Conservation (phyloP, 805 yeast genomes). For the Hanseniaspora vineae region DNA sequence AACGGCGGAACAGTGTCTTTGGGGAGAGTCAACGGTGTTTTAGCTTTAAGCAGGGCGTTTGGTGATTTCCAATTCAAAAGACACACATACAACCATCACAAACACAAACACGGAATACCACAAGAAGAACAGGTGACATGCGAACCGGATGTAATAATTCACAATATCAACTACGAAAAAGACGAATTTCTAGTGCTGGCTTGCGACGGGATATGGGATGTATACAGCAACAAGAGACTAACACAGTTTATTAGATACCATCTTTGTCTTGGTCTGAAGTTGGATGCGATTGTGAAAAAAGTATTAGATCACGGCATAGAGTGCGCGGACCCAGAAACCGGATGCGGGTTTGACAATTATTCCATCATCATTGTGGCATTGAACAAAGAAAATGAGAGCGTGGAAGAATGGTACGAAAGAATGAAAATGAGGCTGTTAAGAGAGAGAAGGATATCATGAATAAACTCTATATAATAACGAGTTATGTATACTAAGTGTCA, state of each 20-base stretch:
- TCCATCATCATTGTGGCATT: constrained; percentile 56
- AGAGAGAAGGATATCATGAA: constrained; percentile 15
- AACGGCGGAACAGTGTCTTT: constrained; percentile 91
- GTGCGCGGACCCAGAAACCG: constrained; percentile 62
- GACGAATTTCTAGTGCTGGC: constrained; percentile 67
- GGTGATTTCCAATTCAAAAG: constrained; percentile 53
- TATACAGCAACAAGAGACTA: constrained; percentile 43
- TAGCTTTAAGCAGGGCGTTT: constrained; percentile 87
- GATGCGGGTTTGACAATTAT: constrained; percentile 77
- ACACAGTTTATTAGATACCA: constrained; percentile 43
- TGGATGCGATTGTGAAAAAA: constrained; percentile 46
- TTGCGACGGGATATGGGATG: constrained; percentile 81
- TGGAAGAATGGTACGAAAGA: constrained; percentile 45
- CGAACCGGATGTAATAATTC: constrained; percentile 61
- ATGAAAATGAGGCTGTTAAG: constrained; percentile 33
- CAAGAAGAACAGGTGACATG: constrained; percentile 72
- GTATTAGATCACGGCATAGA: constrained; percentile 53
- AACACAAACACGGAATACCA: constrained; percentile 31
- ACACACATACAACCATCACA: constrained; percentile 20
- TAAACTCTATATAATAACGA: too few species aligned
- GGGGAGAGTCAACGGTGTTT: constrained; percentile 90
- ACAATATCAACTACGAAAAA: constrained; percentile 26
- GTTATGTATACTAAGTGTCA: too few species aligned
- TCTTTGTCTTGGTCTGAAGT: constrained; percentile 40
- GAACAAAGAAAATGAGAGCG: constrained; percentile 31